Base-by-base conservation (phyloP, 192 early-diverging fungal species). In the Oehlia diaphana region DNA sequence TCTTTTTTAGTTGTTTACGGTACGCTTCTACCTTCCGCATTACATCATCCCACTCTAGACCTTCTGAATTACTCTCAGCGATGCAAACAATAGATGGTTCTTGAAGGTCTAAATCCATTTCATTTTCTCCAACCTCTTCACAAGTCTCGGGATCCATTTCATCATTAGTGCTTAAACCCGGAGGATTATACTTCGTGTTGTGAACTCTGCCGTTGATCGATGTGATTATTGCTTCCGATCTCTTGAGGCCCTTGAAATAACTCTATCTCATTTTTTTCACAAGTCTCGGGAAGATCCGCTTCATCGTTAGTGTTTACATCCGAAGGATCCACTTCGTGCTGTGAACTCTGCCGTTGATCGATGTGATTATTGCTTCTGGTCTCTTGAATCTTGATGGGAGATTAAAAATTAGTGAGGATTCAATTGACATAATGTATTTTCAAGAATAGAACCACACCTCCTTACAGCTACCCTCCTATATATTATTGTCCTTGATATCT, bases 1-100 rank as follows among this genome's bases (percentile, higher is more conserved):
- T 33, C 16, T 66, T 65, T 65, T 13, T 66, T 53, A 65, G 42
- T 47, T 77, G 16, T 49, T 66, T 28, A 26, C 63, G 37, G 42
- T 77, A 77, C 23, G 37, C 23, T 66, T 77, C 75, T 33, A 77
- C 64, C 64, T 66, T 77, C 2, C 64, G 63, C 39, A 77, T 77
- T 66, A 77, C 39, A 42, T 8, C 2, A 47, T 63, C 39, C 75
- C 63, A 77, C 37, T 77, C 63, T 77, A 74, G 19, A 74, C 53
- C 72, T 62, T 74, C 72, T 74, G 53, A 62, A 33, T 53, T 62
- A n/a, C 39, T 33, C 72, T 74, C 28, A 63, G 19, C 21, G 39
- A 74, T 62, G 58, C 19, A 6, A 61, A 74, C 50, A 74, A 74
- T 33, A 62, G 47, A 62, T 53, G 50, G 50, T 62, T 74, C 31